A percentile compares a stretch with the other conserved stretches of the same genome.
phyloP scores from a whole-genome alignment of 2,329 filamentous ascomycete genomes.

The Hypoxylon sp. region DNA sequence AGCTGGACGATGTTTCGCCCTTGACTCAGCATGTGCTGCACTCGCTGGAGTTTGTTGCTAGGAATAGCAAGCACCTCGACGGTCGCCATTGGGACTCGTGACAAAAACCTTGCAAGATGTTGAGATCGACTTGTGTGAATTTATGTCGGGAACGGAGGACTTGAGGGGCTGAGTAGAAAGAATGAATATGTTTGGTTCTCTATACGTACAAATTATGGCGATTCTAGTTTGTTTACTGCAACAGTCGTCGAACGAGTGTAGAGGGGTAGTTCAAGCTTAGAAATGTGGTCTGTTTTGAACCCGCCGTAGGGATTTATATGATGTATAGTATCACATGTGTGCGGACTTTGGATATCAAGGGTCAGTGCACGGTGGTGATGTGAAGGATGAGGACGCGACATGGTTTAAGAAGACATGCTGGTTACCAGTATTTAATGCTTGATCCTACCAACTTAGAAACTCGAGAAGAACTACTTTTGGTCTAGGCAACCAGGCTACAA shows the following conservation, averaged over 20 bases:
- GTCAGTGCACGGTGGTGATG: background rate
- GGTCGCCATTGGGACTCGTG: constrained; percentile 15
- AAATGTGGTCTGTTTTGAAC: background rate
- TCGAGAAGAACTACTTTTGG: background rate
- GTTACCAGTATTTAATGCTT: background rate
- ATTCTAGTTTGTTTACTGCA: background rate
- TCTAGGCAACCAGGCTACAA: background rate
- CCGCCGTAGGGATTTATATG: background rate
- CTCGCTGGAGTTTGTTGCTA: background rate
- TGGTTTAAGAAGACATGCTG: background rate
- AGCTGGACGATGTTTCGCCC: constrained; percentile 16
- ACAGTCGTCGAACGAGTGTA: background rate
- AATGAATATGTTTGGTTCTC: background rate
- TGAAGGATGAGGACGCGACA: background rate
- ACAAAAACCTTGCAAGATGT: background rate
- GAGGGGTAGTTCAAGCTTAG: background rate
- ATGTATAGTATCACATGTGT: background rate
- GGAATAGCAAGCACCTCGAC: constrained; percentile 32
- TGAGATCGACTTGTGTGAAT: background rate
- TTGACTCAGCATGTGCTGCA: constrained; percentile 26
- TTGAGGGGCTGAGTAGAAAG: background rate
- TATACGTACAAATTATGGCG: background rate
- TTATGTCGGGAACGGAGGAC: background rate
- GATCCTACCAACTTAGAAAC: background rate
- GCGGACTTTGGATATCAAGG: background rate